phyloP scores from a whole-genome alignment of 495 filamentous ascomycete genomes.

The Chaetomidium leptoderma region DNA sequence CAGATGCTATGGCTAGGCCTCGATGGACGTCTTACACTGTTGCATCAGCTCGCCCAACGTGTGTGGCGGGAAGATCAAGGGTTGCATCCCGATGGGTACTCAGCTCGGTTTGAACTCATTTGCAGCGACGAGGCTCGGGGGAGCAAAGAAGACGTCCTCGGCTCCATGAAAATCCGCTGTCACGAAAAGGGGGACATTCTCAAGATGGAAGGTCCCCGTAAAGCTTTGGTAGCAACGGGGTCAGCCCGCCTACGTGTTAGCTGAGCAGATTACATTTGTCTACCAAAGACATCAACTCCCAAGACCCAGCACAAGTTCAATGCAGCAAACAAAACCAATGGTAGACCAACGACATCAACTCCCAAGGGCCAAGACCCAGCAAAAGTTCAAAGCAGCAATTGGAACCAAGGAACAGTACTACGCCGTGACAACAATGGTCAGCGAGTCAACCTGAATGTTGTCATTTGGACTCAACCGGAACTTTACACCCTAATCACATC shows the following conservation, averaged over 20 bases:
- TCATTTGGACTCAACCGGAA: neutral
- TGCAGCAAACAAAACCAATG: too few species aligned
- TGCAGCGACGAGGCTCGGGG: neutral
- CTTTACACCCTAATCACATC: neutral
- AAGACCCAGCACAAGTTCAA: too few species aligned
- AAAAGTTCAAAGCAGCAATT: neutral
- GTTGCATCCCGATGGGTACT: neutral
- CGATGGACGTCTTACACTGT: neutral
- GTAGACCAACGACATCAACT: neutral
- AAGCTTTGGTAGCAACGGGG: too few species aligned
- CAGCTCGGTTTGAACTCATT: neutral
- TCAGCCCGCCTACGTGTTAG: too few species aligned
- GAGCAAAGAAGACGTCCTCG: neutral
- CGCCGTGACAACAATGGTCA: neutral
- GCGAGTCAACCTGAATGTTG: neutral
- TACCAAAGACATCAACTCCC: too few species aligned
- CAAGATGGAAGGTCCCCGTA: neutral
- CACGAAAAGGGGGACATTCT: neutral
- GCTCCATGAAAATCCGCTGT: neutral
- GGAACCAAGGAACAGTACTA: neutral
- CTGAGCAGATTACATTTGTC: too few species aligned
- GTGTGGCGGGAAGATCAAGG: neutral
- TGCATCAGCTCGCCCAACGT: neutral
- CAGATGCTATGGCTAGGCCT: neutral
- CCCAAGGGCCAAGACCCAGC: neutral